Conservation (phyloP, 805 yeast genomes). For the Metschnikowia vanudenii region DNA sequence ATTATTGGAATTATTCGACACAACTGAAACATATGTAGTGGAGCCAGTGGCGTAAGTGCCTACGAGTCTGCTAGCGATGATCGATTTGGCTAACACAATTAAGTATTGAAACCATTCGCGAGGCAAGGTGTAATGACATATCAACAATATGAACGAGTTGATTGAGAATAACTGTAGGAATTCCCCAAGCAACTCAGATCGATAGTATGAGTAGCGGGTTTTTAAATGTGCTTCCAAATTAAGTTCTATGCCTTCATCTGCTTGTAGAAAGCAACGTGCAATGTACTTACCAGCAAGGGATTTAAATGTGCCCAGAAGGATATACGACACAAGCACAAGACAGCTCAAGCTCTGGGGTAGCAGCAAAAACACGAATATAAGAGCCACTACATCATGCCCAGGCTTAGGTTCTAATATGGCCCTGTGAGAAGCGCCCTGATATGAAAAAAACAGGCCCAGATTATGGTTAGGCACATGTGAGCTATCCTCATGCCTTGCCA, state of each 20-base stretch:
- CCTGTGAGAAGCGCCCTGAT: neutral
- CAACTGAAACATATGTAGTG: slow-evolving; percentile 24
- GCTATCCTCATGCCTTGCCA: slow-evolving; percentile 2
- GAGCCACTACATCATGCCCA: slow-evolving; percentile 31
- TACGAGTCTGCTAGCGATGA: slow-evolving; percentile 30
- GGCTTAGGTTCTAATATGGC: slow-evolving; percentile 14
- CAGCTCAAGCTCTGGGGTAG: slow-evolving; percentile 30
- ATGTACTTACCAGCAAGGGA: slow-evolving; percentile 29
- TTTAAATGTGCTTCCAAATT: slow-evolving; percentile 11
- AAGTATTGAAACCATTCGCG: slow-evolving; percentile 25
- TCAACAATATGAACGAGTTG: slow-evolving; percentile 25
- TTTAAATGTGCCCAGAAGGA: slow-evolving; percentile 30
- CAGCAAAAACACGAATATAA: slow-evolving; percentile 29
- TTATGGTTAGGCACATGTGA: neutral
- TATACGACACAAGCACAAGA: slow-evolving; percentile 23
- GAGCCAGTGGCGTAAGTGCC: slow-evolving; percentile 28
- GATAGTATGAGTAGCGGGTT: slow-evolving; percentile 16
- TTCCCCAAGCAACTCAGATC: slow-evolving; percentile 20
- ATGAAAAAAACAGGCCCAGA: neutral
- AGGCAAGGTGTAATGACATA: slow-evolving; percentile 22
- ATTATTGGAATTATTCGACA: slow-evolving; percentile 12
- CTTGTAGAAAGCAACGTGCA: slow-evolving; percentile 18
- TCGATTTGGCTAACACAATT: slow-evolving; percentile 29
- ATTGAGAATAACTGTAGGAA: slow-evolving; percentile 24
- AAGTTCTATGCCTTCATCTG: slow-evolving; percentile 7